phyloP scores from a whole-genome alignment of 169 alveolate genomes.

The Blepharisma undulans region DNA sequence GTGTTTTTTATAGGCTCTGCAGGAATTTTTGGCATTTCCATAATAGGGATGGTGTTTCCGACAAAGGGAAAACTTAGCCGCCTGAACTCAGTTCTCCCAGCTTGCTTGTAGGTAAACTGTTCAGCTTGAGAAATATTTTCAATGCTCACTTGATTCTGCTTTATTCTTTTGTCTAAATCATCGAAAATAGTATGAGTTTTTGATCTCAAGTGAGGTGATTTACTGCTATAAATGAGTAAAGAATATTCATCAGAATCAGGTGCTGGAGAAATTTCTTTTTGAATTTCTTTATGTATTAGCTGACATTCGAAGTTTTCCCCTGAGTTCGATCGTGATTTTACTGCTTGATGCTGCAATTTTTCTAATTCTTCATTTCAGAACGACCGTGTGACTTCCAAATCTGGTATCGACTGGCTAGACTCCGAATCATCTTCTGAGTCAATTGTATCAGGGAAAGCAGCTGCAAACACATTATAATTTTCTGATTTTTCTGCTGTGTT shows the following conservation, averaged over 20 bases:
- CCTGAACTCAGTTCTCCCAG: background rate
- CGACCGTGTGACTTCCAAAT: background rate
- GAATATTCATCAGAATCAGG: background rate
- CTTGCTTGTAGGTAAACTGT: background rate
- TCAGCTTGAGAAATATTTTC: constrained; percentile 6
- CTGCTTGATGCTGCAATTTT: background rate
- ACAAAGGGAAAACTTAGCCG: background rate
- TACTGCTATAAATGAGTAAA: background rate
- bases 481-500: background rate
- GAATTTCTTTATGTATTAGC: background rate
- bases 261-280: background rate
- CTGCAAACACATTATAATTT: background rate
- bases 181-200: constrained; percentile 17
- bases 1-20: background rate
- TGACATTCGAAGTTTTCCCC: background rate
- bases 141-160: background rate
- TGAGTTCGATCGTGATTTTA: background rate
- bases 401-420: background rate
- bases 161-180: constrained; percentile 36
- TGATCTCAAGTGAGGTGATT: background rate
- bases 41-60: background rate
- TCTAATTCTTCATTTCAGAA: background rate
- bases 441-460: constrained; percentile 26
- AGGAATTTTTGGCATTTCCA: background rate
- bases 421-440: background rate